Conservation (phyloP, 2,329 filamentous ascomycete genomes). For the Paecilomyces sp. region DNA sequence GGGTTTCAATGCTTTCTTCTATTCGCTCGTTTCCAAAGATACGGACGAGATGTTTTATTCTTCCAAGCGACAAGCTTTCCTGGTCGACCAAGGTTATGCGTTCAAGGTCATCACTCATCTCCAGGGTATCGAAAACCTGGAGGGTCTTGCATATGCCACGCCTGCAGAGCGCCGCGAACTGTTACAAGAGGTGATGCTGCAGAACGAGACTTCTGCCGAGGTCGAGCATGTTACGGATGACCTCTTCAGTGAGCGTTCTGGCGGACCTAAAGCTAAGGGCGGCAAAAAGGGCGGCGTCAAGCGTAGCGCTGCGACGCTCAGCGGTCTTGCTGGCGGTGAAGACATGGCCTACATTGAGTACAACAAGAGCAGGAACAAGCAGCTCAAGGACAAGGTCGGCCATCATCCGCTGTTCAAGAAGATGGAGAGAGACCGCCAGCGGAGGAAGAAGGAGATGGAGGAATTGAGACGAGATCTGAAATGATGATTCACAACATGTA, state of each 20-base stretch:
- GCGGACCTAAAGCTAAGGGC: slow-evolving; percentile 29
- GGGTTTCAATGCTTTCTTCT: slow-evolving; percentile 98
- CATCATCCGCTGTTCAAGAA: slow-evolving; percentile 61
- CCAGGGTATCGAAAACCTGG: slow-evolving; percentile 79
- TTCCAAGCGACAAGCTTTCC: slow-evolving; percentile 89
- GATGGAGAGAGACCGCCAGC: slow-evolving; percentile 54
- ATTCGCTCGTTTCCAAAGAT: slow-evolving; percentile 93
- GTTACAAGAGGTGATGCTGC: slow-evolving; percentile 79
- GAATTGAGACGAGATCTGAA: slow-evolving; percentile 6
- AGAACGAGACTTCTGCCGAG: slow-evolving; percentile 68
- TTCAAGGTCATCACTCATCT: slow-evolving; percentile 98
- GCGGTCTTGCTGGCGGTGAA: slow-evolving; percentile 81
- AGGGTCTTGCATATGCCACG: slow-evolving; percentile 71
- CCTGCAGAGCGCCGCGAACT: slow-evolving; percentile 76
- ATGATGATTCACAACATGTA: neutral
- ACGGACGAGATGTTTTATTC: slow-evolving; percentile 98
- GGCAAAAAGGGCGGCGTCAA: slow-evolving; percentile 56
- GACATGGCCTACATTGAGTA: slow-evolving; percentile 96
- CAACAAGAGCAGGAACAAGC: slow-evolving; percentile 65
- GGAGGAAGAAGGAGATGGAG: slow-evolving; percentile 43
- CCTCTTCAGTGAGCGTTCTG: slow-evolving; percentile 54
- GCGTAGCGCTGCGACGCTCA: slow-evolving; percentile 76
- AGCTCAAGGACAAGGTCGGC: slow-evolving; percentile 55
- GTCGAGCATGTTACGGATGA: slow-evolving; percentile 65
- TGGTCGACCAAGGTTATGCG: slow-evolving; percentile 95